These are phyloP conservation scores for Russula sp. DNA, from an alignment of 768 basidiomycete genomes.

Conservation along the genomic window DNA sequence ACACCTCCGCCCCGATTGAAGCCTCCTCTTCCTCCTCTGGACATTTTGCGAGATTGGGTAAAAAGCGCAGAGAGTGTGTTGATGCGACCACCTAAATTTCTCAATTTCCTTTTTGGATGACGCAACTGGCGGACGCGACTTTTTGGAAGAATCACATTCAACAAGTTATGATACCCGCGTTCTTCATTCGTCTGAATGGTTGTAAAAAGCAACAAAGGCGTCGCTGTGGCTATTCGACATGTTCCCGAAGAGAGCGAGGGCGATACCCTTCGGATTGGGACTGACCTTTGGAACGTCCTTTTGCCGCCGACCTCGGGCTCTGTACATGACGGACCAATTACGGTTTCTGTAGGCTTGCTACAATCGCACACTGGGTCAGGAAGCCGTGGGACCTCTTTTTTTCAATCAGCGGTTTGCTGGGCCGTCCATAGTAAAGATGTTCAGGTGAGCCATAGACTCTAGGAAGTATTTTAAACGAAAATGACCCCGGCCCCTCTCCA, in stretches of 20 bases:
- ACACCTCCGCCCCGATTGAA: constrained; percentile 51
- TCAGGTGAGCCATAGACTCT: constrained; percentile 23
- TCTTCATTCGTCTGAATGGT: constrained; percentile 9
- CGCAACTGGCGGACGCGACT: constrained; percentile 6
- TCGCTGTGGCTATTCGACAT: constrained; percentile 5
- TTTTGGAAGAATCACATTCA: constrained; percentile 7
- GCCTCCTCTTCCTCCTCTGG: constrained; percentile 47
- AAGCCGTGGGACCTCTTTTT: constrained; percentile 12
- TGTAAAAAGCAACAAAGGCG: constrained; percentile 4
- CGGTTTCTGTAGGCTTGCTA: constrained; percentile 19
- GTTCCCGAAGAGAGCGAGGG: background rate
- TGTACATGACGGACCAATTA: background rate
- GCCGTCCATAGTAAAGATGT: constrained; percentile 43
- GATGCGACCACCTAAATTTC: background rate
- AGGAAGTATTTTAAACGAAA: background rate
- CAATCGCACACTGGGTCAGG: background rate
- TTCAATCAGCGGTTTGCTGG: constrained; percentile 38
- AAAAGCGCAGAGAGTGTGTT: background rate
- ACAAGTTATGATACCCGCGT: constrained; percentile 2
- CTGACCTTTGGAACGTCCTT: constrained; percentile 18
- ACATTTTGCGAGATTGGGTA: constrained; percentile 39
- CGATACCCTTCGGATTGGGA: constrained; percentile 16
- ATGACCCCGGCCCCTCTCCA: constrained; percentile 29
- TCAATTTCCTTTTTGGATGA: constrained; percentile 16
- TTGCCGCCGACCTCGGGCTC: constrained; percentile 1